These are phyloP conservation scores for Wallemia mellicola DNA, from an alignment of 1,284 basidiomycete species.

Conservation along the genomic window DNA sequence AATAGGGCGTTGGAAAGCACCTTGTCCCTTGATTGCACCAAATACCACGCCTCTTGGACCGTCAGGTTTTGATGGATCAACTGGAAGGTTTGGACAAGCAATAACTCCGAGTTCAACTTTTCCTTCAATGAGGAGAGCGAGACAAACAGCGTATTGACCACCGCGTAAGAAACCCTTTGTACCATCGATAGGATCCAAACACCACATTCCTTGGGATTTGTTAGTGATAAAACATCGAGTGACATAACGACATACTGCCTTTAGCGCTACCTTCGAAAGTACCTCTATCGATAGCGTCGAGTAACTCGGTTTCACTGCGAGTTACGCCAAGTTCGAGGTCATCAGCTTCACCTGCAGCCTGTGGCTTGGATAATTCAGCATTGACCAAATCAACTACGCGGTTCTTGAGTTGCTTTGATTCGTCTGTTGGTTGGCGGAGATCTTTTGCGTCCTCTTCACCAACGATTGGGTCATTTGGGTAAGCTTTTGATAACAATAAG, in stretches of 20 bases:
- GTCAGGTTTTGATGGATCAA: constrained; percentile 27
- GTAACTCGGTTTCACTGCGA: constrained; percentile 26
- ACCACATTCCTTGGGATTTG: too few species aligned
- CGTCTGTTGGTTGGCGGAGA: constrained; percentile 27
- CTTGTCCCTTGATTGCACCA: constrained; percentile 49
- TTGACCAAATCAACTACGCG: constrained; percentile 60
- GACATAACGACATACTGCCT: too few species aligned
- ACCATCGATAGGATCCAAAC: constrained; percentile 71
- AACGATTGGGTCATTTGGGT: constrained; percentile 63
- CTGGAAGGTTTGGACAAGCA: constrained; percentile 66
- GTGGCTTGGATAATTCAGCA: constrained; percentile 27
- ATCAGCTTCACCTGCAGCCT: constrained; percentile 15
- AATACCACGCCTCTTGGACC: constrained; percentile 48
- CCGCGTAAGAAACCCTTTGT: constrained; percentile 87
- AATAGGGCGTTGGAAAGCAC: constrained; percentile 22
- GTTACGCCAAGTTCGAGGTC: constrained; percentile 25
- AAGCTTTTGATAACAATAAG: constrained; percentile 34
- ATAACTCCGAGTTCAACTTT: constrained; percentile 65
- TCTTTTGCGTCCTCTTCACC: constrained; percentile 85
- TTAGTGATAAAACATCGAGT: too few species aligned
- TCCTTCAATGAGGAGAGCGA: constrained; percentile 63
- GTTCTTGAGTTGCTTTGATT: constrained; percentile 21
- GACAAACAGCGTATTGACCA: constrained; percentile 87
- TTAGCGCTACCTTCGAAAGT: constrained; percentile 39
- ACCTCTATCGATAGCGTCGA: constrained; percentile 64